phyloP scores from a whole-genome alignment of 257 asterid genomes.

The Scutellaria barbata region DNA sequence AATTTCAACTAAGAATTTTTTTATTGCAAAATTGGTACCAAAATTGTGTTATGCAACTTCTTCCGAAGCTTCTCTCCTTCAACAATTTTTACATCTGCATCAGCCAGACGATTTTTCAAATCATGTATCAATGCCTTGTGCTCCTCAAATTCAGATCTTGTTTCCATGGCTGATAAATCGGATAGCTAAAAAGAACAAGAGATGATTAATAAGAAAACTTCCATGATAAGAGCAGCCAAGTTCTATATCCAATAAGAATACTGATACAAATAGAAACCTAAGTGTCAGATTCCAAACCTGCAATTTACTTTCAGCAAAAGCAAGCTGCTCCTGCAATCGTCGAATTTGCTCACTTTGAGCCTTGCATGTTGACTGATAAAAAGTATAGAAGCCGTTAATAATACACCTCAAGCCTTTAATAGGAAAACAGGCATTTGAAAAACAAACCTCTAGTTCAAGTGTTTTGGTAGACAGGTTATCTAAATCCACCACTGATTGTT shows the following conservation, averaged over 20 bases:
- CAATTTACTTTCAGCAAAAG: slow-evolving; percentile 66
- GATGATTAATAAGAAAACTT: slow-evolving; percentile 7
- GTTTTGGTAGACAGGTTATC: slow-evolving; percentile 57
- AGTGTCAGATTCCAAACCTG: slow-evolving; percentile 51
- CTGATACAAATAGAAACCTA: not conserved
- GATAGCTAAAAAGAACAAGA: slow-evolving; percentile 55
- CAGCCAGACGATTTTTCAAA: slow-evolving; percentile 68
- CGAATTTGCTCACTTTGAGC: slow-evolving; percentile 73
- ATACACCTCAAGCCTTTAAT: slow-evolving; percentile 3
- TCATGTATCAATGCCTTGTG: slow-evolving; percentile 56
- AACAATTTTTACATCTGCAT: slow-evolving; percentile 73
- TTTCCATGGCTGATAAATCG: slow-evolving; percentile 64
- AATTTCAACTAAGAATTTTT: slow-evolving; percentile 12
- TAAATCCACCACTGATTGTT: slow-evolving; percentile 59
- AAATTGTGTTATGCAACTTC: slow-evolving; percentile 87
- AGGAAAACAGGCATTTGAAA: not conserved
- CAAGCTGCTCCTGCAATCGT: slow-evolving; percentile 69
- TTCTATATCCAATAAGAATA: not conserved
- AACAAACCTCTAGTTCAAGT: slow-evolving; percentile 69
- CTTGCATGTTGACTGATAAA: slow-evolving; percentile 63
- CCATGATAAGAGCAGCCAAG: not conserved
- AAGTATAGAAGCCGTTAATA: slow-evolving; percentile 20
- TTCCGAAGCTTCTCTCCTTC: slow-evolving; percentile 94
- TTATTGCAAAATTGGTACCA: slow-evolving; percentile 53
- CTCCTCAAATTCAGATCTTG: slow-evolving; percentile 73